Evolutionary conservation across 129 eudicot species (phyloP), one percentile per base, ranked within the genome.

Genomic region (Flaveria ramosissima): DNA sequence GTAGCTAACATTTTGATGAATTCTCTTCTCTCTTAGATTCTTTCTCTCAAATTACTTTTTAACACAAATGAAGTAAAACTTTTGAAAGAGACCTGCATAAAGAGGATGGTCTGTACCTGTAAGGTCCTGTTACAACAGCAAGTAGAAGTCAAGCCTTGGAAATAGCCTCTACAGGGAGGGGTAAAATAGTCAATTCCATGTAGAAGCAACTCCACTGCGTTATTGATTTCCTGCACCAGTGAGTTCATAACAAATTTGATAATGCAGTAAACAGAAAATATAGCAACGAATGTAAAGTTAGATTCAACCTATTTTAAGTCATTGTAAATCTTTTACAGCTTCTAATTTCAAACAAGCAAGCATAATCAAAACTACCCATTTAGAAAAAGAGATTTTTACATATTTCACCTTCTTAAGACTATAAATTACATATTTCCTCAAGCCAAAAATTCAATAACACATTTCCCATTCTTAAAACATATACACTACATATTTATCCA

Each of bases 101-200:
- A 57, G 15, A 23, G 15, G 43, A 45, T 45, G 60, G 63, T 45
- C 63, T 27, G 50, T 64, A 75, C 63, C 71, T 63, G 72, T 23
- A 75, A 62, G 14, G 14, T n/a, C 71, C 79, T 12, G 57, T 1
- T 75, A 30, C 47, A 46, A n/a, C 45, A 47, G 48, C 45, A 23
- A 5, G 59, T 45, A 62, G 12, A 32, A 63, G 32, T 24, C 60
- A 1, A 23, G 30, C 26, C 70, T 60, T 16, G 7, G 43, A 59
- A 57, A 61, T 74, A 74, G 24, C 43, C 57, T 42, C n/a, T 41
- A 10, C 19, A 74, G 48, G 48, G 66, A 13, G 9, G 73, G 56
- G 73, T 76, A 66, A 66, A 36, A 66, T 21, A 4, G 43, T 50
- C 66, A 7, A 66, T 66, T 52, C 74, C 67, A 32, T 32, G 17